Conservation (phyloP, 257 asterid genomes). For the Solanum pinnatisectum region DNA sequence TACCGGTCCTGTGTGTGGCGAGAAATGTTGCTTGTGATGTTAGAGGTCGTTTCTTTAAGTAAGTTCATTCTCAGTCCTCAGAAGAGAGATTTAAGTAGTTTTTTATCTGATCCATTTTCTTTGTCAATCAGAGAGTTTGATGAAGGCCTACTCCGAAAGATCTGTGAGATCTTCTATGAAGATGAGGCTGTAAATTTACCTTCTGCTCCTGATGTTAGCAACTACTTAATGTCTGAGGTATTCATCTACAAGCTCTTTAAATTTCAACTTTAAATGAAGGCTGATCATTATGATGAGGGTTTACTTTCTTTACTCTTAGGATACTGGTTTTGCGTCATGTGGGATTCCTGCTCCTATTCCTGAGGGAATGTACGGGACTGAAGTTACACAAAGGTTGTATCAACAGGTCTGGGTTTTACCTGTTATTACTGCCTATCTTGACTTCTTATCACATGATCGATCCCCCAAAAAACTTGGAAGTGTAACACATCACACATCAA, state of each 20-base stretch:
- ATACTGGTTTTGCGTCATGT: constrained; percentile 53
- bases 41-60: constrained; percentile 93
- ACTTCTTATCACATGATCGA: neutral
- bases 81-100: neutral
- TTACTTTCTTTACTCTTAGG: constrained; percentile 30
- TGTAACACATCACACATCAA: neutral
- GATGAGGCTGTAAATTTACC: constrained; percentile 76
- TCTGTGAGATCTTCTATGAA: constrained; percentile 71
- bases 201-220: constrained; percentile 90
- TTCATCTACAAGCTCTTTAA: neutral
- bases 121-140: constrained; percentile 68
- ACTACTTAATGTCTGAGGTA: constrained; percentile 90
- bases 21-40: constrained; percentile 99
- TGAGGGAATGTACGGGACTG: constrained; percentile 81
- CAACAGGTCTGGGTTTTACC: constrained; percentile 31
- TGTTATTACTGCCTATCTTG: neutral
- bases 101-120: neutral
- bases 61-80: constrained; percentile 18
- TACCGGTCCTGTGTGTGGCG: constrained; percentile 94
- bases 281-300: constrained; percentile 5
- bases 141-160: constrained; percentile 51
- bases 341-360: constrained; percentile 53
- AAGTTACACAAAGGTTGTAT: constrained; percentile 54
- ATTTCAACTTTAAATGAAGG: neutral
- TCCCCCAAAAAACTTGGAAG: neutral